A percentile compares a stretch with the other conserved stretches of the same genome.
phyloP scores from a whole-genome alignment of 495 filamentous ascomycete species.

The Neurospora hispaniola region DNA sequence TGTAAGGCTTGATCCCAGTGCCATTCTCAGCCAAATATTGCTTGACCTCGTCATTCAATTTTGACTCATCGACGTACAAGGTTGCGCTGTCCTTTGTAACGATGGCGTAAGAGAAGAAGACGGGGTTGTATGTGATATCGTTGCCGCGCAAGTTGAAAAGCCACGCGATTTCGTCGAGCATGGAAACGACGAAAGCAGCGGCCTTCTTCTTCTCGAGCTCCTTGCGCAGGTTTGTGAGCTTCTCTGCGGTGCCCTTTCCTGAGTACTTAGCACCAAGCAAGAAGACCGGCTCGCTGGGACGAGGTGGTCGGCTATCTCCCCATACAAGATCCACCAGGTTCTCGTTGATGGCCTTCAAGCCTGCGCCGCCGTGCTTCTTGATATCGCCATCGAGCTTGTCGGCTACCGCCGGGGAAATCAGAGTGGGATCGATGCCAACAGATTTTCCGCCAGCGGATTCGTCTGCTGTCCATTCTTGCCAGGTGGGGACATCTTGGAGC shows the following conservation, averaged over 20 bases:
- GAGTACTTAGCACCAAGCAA: slow-evolving; percentile 62
- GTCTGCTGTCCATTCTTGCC: slow-evolving; percentile 93
- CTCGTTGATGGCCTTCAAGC: slow-evolving; percentile 57
- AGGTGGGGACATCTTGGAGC: slow-evolving; percentile 85
- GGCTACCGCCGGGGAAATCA: slow-evolving; percentile 77
- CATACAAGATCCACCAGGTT: slow-evolving; percentile 88
- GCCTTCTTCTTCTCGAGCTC: slow-evolving; percentile 88
- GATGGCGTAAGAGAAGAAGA: slow-evolving; percentile 95
- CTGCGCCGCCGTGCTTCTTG: slow-evolving; percentile 73
- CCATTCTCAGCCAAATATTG: slow-evolving; percentile 58
- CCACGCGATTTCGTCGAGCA: slow-evolving; percentile 98
- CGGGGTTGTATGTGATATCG: slow-evolving; percentile 97
- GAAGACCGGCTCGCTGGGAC: slow-evolving; percentile 65
- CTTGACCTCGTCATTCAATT: slow-evolving; percentile 59
- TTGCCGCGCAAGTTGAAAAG: slow-evolving; percentile 91
- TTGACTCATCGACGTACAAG: slow-evolving; percentile 73
- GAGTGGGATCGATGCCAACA: slow-evolving; percentile 84
- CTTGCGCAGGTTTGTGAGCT: slow-evolving; percentile 78
- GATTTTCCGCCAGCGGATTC: slow-evolving; percentile 74
- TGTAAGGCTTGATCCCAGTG: slow-evolving; percentile 73
- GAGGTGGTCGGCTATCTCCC: slow-evolving; percentile 60
- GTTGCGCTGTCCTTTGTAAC: slow-evolving; percentile 74
- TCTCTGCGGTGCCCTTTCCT: slow-evolving; percentile 73
- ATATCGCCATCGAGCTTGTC: slow-evolving; percentile 81
- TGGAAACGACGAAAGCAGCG: slow-evolving; percentile 79